Evolutionary conservation across 805 yeast genomes (phyloP), one percentile per base, ranked within the genome.

Genomic region (Suhomyces faveliae): DNA sequence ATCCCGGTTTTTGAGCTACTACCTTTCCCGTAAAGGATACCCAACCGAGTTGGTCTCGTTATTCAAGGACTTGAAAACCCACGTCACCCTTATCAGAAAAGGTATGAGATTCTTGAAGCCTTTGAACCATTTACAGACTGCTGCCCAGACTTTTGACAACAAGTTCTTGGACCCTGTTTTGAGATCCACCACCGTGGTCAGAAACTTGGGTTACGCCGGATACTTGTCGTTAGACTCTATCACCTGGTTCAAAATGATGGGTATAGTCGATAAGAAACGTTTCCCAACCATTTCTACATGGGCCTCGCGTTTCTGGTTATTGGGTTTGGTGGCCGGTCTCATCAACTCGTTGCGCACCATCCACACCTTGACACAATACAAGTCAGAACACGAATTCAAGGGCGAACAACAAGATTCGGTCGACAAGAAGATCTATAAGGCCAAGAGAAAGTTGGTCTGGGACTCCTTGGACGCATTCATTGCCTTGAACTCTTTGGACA

Each of bases 31-130:
- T 57, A 69, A 74, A 55, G 89, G 88, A 17, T 79, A 70, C 60
- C 58, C 80, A 23, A 63, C 63, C 47, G 76, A 74, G 45, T 54
- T 73, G 6, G 77, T 84, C 27, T 65, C 67, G 41, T 63, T 78
- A 50, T 76, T 82, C 63, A 78, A 77, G 55, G 71, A 76, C 19
- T 65, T 89, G 52, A 87, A 84, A 68, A 63, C 62, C 40, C 82
- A 85, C 53, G 77, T 89, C 24, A 78, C 88, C 1, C 65, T 84
- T 50, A 76, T 88, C 52, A 83, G 98, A 65, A 92, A 92, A 71
- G 84, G 90, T 19, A 70, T 91, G 73, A 80, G 97, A 60, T 82
- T 85, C 60, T 79, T 89, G 53, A 91, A 90, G 68, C 96, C 96
- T 1, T 70, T 91, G 59, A 76, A 76, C 58, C 89, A 85, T 62